Base-by-base conservation (phyloP, 164 flowering plant species). In the Litsea cubeba region DNA sequence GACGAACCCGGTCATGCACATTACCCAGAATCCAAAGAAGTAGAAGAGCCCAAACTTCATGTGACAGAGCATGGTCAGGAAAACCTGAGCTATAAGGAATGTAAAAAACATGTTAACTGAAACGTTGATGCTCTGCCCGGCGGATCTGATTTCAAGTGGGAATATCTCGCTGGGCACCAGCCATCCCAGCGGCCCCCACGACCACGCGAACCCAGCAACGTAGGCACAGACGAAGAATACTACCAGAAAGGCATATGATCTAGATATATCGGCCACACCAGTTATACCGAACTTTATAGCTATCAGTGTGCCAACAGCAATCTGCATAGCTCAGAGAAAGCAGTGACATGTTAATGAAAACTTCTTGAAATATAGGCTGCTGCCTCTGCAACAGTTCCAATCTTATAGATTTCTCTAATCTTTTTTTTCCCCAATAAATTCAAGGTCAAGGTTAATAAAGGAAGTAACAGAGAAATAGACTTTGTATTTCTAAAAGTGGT, bases 121-220 rank as follows among this genome's bases (percentile, higher is more conserved):
- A 18, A 81, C 83, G 14, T 72, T 78, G 67, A 81, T 78, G 24
- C 79, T 69, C 64, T 81, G 83, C 23, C 81, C 83, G 7, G 83
- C 83, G 5, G 83, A 81, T 46, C 83, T 71, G 63, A 78, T 81
- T 71, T 81, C 81, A 20, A 78, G 72, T 2, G 81, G 83, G 71
- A 81, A 81, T 51, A 81, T 81, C 74, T 81, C 83, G 68, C 79
- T 78, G 22, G 83, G 83, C 0, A 81, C 81, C 49, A 81, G 67
- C 83, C 83, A 81, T 2, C 81, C 81, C 30, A 81, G 71, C 0
- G 83, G 83, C 1, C 83, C 83, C 81, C 83, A 81, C 2, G 83
- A 78, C 81, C 81, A 78, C 6, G 83, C 81, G 23, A 78, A 81
- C 5, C 76, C 81, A 1, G 83, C 72, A 0, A 81, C 81, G n/a